phyloP scores from a whole-genome alignment of 2,329 filamentous ascomycete species.

The Fusarium austroafricanum region DNA sequence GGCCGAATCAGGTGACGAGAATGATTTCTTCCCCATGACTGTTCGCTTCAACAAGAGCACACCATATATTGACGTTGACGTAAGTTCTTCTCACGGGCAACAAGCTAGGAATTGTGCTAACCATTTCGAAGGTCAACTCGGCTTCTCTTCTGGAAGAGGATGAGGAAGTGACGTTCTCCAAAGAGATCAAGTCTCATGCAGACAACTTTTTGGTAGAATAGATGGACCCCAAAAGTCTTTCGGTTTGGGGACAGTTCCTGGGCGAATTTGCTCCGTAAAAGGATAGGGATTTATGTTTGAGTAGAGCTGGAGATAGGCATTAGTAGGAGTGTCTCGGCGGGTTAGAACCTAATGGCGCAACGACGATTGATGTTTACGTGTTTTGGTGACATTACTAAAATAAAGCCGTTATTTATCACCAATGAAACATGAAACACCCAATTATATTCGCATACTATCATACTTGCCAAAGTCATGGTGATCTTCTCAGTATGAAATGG shows the following conservation, averaged over 20 bases:
- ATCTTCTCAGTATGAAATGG: not conserved
- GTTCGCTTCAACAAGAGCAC: slow-evolving; percentile 87
- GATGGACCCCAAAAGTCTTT: slow-evolving; percentile 44
- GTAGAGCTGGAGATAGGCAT: slow-evolving; percentile 37
- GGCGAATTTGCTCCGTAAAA: slow-evolving; percentile 38
- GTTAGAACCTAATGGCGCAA: slow-evolving; percentile 49
- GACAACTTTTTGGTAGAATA: slow-evolving; percentile 84
- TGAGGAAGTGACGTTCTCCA: slow-evolving; percentile 84
- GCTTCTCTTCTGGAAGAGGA: slow-evolving; percentile 79
- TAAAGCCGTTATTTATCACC: not conserved
- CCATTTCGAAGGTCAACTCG: slow-evolving; percentile 65
- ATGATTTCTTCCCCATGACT: slow-evolving; percentile 98
- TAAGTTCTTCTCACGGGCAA: slow-evolving; percentile 62
- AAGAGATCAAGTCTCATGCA: slow-evolving; percentile 80
- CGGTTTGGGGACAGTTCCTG: slow-evolving; percentile 34
- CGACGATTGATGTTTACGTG: slow-evolving; percentile 43
- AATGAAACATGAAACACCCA: not conserved
- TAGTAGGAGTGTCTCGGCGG: slow-evolving; percentile 42
- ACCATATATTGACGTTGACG: slow-evolving; percentile 93
- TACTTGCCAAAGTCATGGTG: not conserved
- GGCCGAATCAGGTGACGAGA: slow-evolving; percentile 85
- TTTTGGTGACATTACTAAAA: slow-evolving; percentile 17
- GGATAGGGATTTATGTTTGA: slow-evolving; percentile 38
- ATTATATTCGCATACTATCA: not conserved
- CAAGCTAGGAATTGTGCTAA: not conserved